phyloP scores from a whole-genome alignment of 225 moss, liverwort and hornwort species.

The Pseudisothecium myosuroides region DNA sequence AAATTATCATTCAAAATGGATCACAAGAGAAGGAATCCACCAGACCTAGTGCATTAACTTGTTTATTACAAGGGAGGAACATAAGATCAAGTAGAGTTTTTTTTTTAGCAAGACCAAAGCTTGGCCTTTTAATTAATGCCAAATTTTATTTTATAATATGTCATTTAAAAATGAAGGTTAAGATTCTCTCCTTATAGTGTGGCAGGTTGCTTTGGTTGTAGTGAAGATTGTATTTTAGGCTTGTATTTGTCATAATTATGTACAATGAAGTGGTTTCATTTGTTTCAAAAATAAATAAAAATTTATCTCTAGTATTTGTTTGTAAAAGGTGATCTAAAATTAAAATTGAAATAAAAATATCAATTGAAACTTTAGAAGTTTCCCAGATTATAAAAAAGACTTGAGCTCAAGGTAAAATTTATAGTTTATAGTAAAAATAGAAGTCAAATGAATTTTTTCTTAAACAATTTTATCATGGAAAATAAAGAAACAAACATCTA shows the following conservation, averaged over 20 bases:
- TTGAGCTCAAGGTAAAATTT: neutral
- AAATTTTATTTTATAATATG: neutral
- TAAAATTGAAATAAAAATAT: neutral
- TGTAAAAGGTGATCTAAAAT: neutral
- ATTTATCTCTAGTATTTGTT: no score
- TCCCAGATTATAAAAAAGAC: no score
- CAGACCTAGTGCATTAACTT: accelerated
- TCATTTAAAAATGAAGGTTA: neutral
- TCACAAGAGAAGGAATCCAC: neutral
- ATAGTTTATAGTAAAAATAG: neutral
- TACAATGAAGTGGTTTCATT: neutral
- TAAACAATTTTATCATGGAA: accelerated
- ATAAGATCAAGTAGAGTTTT: neutral
- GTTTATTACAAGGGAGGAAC: neutral
- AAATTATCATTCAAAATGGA: neutral
- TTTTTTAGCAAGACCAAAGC: neutral
- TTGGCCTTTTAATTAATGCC: neutral
- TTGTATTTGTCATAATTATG: neutral
- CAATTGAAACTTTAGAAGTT: neutral
- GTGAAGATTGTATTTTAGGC: neutral
- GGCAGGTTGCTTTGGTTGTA: neutral
- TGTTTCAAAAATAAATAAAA: neutral
- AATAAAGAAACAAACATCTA: neutral
- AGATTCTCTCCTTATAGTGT: neutral
- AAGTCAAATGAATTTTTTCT: neutral